Conservation (phyloP, 78 protist genomes). For the Dictyostelium brefeldianum region DNA sequence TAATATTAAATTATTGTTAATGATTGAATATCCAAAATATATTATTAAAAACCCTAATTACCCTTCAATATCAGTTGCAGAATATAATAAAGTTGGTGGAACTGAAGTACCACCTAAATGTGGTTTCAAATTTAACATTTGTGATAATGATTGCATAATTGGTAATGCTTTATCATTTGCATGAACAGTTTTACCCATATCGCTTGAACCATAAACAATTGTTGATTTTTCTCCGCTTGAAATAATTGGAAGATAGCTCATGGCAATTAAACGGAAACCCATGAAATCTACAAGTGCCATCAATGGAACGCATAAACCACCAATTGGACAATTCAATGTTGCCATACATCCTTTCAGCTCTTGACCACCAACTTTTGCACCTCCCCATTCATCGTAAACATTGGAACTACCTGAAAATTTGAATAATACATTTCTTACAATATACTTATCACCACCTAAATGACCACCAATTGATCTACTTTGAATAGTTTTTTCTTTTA, state of each 20-base stretch:
- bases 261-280: conserved; percentile 85
- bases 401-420: conserved; percentile 66
- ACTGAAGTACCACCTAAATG: conserved; percentile 67
- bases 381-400: conserved; percentile 80
- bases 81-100: conserved; percentile 28
- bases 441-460: conserved; percentile 84
- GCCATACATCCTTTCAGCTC: conserved; percentile 85
- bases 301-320: conserved; percentile 79
- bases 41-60: too few relatives aligned
- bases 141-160: conserved; percentile 56
- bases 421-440: conserved; percentile 73
- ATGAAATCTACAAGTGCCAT: conserved; percentile 86
- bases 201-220: conserved; percentile 79
- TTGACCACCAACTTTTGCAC: conserved; percentile 88
- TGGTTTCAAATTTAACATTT: conserved; percentile 61
- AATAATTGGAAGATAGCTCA: conserved; percentile 78
- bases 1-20: too few relatives aligned
- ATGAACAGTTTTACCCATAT: conserved; percentile 73
- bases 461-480: conserved; percentile 71
- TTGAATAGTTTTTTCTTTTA: conserved; percentile 83
- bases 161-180: conserved; percentile 54
- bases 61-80: conserved; percentile 81
- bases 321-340: conserved; percentile 68
- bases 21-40: too few relatives aligned
- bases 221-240: conserved; percentile 34